Evolutionary conservation across 495 filamentous ascomycete species (phyloP).

Genomic region (Daldinia decipiens): DNA sequence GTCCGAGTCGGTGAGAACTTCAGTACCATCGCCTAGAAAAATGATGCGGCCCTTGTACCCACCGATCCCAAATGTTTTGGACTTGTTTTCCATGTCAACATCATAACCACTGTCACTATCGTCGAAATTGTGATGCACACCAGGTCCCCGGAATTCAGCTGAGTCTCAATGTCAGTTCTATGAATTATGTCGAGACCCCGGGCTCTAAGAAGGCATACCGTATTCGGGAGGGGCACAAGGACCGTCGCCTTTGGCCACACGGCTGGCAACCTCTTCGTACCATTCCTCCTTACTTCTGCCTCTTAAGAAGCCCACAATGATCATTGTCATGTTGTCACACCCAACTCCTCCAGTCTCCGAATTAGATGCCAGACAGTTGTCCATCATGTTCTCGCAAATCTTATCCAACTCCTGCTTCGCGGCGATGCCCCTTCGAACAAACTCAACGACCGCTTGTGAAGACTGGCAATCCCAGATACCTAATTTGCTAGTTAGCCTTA

Average conservation of each 20-base stretch:
- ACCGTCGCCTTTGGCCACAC: constrained; percentile 96
- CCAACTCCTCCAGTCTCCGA: constrained; percentile 97
- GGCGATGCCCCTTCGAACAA: constrained; percentile 93
- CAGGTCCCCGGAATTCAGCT: constrained; percentile 97
- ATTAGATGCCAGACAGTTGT: constrained; percentile 96
- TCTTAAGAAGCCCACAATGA: constrained; percentile 85
- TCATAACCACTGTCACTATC: constrained; percentile 95
- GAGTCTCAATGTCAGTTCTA: constrained; percentile 53
- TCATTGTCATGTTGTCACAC: constrained; percentile 99
- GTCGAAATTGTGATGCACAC: constrained; percentile 88
- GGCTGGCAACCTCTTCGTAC: constrained; percentile 93
- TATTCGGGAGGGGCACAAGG: constrained; percentile 99
- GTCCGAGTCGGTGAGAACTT: constrained; percentile 83
- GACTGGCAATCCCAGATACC: constrained; percentile 99
- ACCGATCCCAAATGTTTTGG: constrained; percentile 64
- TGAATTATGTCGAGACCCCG: constrained; percentile 55
- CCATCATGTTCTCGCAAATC: constrained; percentile 99
- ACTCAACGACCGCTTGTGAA: constrained; percentile 95
- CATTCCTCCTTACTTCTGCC: constrained; percentile 96
- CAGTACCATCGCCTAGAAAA: constrained; percentile 91
- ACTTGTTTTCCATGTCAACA: constrained; percentile 72
- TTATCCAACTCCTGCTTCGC: constrained; percentile 91
- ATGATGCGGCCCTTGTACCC: constrained; percentile 84
- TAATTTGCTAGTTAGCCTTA: constrained; percentile 55
- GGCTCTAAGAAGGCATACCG: constrained; percentile 75